phyloP scores from a whole-genome alignment of 1,284 basidiomycete species.

The Trichosporon sp. region DNA sequence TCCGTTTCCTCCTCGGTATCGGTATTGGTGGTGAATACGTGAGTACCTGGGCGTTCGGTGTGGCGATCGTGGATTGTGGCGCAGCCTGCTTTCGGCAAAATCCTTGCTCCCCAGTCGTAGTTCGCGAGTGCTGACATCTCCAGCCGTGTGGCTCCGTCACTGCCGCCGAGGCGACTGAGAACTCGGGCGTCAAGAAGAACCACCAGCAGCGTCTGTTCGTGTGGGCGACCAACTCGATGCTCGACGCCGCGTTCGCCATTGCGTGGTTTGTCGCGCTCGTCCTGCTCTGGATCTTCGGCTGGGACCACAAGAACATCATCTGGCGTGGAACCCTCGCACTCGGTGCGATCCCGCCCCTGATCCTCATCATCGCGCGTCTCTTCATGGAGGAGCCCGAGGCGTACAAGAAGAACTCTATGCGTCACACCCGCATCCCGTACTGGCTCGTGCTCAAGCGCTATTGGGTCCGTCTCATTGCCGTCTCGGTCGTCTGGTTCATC shows the following conservation, averaged over 20 bases:
- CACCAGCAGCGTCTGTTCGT: constrained; percentile 84
- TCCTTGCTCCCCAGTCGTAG: too few species aligned
- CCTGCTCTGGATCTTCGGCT: constrained; percentile 82
- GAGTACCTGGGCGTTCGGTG: neutral
- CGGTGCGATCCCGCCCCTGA: constrained; percentile 76
- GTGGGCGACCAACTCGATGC: constrained; percentile 31
- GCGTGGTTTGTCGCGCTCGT: constrained; percentile 82
- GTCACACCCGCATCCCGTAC: constrained; percentile 64
- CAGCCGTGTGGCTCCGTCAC: constrained; percentile 64
- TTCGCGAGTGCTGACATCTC: neutral
- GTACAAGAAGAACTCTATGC: constrained; percentile 65
- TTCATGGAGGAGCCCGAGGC: constrained; percentile 72
- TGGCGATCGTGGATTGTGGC: neutral
- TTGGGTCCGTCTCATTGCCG: constrained; percentile 41
- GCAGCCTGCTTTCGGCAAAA: too few species aligned
- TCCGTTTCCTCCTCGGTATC: constrained; percentile 76
- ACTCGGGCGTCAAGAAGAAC: constrained; percentile 67
- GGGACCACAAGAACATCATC: constrained; percentile 59
- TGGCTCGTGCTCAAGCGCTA: constrained; percentile 77
- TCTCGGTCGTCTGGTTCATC: constrained; percentile 65
- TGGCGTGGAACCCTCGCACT: constrained; percentile 88
- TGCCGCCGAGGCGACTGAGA: constrained; percentile 86
- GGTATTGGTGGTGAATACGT: constrained; percentile 80
- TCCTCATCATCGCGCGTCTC: constrained; percentile 80
- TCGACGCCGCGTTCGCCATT: constrained; percentile 58